Conservation (phyloP, 176 grass and related monocot species). For the Zoysia japonica region DNA sequence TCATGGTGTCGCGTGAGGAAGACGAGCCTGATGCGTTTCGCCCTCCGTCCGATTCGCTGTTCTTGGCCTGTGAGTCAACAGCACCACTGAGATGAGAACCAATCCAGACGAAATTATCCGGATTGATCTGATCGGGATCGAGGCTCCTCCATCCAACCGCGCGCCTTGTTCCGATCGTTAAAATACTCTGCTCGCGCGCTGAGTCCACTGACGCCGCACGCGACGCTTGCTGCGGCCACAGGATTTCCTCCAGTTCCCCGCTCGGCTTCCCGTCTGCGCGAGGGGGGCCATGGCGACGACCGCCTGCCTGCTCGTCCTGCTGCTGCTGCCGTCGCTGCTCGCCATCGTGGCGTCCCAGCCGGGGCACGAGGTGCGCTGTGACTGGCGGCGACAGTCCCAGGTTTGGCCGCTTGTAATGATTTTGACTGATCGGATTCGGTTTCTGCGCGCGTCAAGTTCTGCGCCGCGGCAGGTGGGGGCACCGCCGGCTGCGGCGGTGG, state of each 20-base stretch:
- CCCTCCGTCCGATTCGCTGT: neutral
- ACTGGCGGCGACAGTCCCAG: neutral
- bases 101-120: constrained; percentile 10
- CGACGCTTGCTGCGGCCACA: neutral
- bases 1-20: neutral
- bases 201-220: neutral
- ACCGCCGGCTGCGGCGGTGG: constrained; percentile 14
- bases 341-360: constrained; percentile 33
- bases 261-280: neutral
- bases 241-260: neutral
- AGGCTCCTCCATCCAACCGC: neutral
- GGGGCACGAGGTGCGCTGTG: constrained; percentile 33
- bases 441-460: constrained; percentile 48
- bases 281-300: constrained; percentile 20
- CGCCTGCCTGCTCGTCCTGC: neutral
- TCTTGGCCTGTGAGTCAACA: constrained; percentile 18
- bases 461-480: constrained; percentile 38
- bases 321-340: neutral
- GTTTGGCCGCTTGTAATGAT: neutral
- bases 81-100: too few species aligned
- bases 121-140: neutral
- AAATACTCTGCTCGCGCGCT: neutral
- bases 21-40: neutral
- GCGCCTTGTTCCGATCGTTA: neutral
- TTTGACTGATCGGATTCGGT: constrained; percentile 12